These are phyloP conservation scores for Tubosaeta sp. DNA, from an alignment of 768 basidiomycete genomes.

Conservation along the genomic window DNA sequence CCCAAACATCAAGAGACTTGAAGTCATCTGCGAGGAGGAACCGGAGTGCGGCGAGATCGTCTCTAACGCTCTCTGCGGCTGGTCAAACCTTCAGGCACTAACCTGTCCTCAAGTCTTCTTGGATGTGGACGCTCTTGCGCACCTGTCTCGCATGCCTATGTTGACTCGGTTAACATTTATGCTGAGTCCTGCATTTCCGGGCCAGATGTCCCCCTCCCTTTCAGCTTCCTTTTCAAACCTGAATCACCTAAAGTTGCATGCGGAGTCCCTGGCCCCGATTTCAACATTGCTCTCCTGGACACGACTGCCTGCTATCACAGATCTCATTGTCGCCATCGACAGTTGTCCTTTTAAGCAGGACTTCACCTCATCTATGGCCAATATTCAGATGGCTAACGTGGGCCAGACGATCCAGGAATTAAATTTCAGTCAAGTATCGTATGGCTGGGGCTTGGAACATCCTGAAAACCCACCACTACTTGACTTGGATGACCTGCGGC, in stretches of 20 bases:
- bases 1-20: neutral
- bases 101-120: neutral
- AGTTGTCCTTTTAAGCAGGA: neutral
- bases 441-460: no score
- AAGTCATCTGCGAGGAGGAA: neutral
- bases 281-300: neutral
- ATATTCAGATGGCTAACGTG: neutral
- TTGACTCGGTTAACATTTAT: neutral
- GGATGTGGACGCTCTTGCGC: neutral
- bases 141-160: neutral
- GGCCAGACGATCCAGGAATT: neutral
- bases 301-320: neutral
- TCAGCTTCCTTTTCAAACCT: neutral
- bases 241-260: neutral
- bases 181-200: neutral
- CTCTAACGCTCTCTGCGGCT: conserved; percentile 1
- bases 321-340: neutral
- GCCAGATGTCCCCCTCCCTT: neutral
- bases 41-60: neutral
- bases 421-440: neutral
- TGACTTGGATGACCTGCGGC: neutral
- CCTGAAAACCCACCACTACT: neutral
- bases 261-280: neutral
- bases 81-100: conserved; percentile 2
- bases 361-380: neutral